Base-by-base conservation (phyloP, 768 basidiomycete genomes). In the Termitomyces titanicus region DNA sequence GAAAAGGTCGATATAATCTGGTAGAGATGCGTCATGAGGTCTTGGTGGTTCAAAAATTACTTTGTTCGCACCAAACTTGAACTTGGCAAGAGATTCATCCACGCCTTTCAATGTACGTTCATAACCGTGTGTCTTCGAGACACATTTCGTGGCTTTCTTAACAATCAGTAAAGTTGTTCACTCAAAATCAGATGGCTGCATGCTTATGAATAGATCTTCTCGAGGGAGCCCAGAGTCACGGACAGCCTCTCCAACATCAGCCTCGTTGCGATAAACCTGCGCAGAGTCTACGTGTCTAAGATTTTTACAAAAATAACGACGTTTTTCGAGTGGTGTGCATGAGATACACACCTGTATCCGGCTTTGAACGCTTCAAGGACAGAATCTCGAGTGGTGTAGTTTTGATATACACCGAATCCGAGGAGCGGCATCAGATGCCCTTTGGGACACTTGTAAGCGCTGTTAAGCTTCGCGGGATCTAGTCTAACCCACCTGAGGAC, bases 211-310 rank as follows among this genome's bases (percentile, higher is more conserved):
- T 33, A 89, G 59, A 12, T 88, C 79, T n/a, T 72, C 72, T 56
- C 88, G 73, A 0, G 72, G 60, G 10, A 91, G 52, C 2, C 79
- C 81, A 46, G 80, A 83, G 51, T 82, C 82, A 55, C 72, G 71
- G 22, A 87, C 65, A 1, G 85, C 85, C 25, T 79, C 74, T 1
- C 82, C 85, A 13, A 88, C 86, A 9, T 74, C 73, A 3, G 74
- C 75, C 64, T 89, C 86, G 57, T 88, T 89, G 54, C 70, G 72
- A 65, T 91, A 92, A 34, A 74, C 72, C 58, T 86, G 85, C 1
- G 90, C 90, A 0, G 86, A 80, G 66, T 92, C 90, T 40, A 91
- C 72, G 54, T 89, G 90, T 53, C 89, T 88, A 53, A 15, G 15
- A 59, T 17, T 12, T 22, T 25, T 24, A n/a, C n/a, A n/a, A n/a